A percentile compares a stretch with the other conserved stretches of the same genome.
These are phyloP conservation scores for Sanchytrium tribonematis DNA, from an alignment of 371 early-diverging fungal species.

Conservation along the genomic window DNA sequence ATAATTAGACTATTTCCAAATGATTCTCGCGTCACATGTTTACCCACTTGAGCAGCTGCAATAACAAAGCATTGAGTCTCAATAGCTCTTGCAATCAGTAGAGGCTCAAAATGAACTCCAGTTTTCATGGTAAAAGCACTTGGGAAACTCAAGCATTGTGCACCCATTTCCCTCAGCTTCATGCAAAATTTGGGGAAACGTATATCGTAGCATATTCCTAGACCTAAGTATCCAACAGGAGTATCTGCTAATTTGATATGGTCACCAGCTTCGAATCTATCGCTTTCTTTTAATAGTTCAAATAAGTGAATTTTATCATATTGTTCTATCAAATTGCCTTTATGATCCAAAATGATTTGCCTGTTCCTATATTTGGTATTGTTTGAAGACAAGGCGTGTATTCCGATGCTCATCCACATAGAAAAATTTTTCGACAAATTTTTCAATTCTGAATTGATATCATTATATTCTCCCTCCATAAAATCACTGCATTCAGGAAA, in stretches of 20 bases:
- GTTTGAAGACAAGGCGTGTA: constrained; percentile 25
- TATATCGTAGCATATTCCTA: constrained; percentile 45
- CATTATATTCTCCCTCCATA: constrained; percentile 21
- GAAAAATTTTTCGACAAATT: constrained; percentile 21
- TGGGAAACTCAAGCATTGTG: constrained; percentile 44
- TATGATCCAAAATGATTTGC: constrained; percentile 29
- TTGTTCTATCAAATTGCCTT: constrained; percentile 21
- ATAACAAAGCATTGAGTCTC: constrained; percentile 52
- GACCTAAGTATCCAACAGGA: constrained; percentile 37
- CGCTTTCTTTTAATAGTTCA: constrained; percentile 35
- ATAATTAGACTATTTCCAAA: constrained; percentile 54
- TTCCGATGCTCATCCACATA: constrained; percentile 45
- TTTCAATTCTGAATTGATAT: constrained; percentile 23
- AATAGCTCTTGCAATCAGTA: constrained; percentile 52
- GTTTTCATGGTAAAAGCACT: constrained; percentile 60
- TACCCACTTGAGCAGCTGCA: constrained; percentile 46
- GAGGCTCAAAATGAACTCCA: constrained; percentile 28
- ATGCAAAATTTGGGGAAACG: constrained; percentile 43
- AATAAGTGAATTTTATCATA: constrained; percentile 60
- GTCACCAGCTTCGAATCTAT: constrained; percentile 19
- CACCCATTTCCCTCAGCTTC: constrained; percentile 25
- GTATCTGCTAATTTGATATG: constrained; percentile 25
- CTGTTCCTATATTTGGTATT: constrained; percentile 26
- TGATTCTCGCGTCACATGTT: constrained; percentile 39
- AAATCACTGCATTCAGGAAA: constrained; percentile 60